A percentile compares a stretch with the other conserved stretches of the same genome.
Evolutionary conservation across 306 rosid genomes (phyloP).

Genomic region (Cicer judaicum): DNA sequence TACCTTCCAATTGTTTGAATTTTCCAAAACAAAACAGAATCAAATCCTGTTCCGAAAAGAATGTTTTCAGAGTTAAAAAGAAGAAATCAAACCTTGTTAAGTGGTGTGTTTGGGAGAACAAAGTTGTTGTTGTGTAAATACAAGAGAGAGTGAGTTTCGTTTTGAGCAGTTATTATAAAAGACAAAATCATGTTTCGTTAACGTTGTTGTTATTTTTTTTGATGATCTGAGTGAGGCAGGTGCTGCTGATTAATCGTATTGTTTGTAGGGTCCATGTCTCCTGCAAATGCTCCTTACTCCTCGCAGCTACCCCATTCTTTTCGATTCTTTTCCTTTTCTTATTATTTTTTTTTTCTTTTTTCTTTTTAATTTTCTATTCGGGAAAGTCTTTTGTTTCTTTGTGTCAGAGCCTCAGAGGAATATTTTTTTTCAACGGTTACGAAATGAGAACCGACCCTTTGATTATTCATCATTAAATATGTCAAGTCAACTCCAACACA

Average conservation of each 20-base stretch:
- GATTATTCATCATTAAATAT: constrained; percentile 6
- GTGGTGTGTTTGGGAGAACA: not conserved
- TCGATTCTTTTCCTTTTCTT: constrained; percentile 11
- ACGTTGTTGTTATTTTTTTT: constrained; percentile 6
- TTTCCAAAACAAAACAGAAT: not conserved
- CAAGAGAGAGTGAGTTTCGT: constrained; percentile 39
- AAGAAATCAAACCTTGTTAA: not conserved
- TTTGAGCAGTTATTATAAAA: not conserved
- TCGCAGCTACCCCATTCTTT: constrained; percentile 33
- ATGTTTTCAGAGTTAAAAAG: too few relatives aligned
- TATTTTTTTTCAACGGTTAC: constrained; percentile 37
- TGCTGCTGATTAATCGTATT: constrained; percentile 34
- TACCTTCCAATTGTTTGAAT: not conserved
- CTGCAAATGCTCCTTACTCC: constrained; percentile 34
- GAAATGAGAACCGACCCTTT: constrained; percentile 33
- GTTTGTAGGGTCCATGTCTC: constrained; percentile 40
- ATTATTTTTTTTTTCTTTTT: not conserved
- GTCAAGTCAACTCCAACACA: constrained; percentile 39
- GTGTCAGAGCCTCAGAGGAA: not conserved
- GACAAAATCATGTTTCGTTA: constrained; percentile 47
- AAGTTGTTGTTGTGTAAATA: not conserved
- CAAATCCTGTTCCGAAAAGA: not conserved
- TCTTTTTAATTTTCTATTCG: not conserved
- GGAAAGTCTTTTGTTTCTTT: constrained; percentile 45
- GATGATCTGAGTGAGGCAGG: constrained; percentile 3